Evolutionary conservation across 257 asterid species (phyloP).

Genomic region (Schizonepeta tenuifolia): DNA sequence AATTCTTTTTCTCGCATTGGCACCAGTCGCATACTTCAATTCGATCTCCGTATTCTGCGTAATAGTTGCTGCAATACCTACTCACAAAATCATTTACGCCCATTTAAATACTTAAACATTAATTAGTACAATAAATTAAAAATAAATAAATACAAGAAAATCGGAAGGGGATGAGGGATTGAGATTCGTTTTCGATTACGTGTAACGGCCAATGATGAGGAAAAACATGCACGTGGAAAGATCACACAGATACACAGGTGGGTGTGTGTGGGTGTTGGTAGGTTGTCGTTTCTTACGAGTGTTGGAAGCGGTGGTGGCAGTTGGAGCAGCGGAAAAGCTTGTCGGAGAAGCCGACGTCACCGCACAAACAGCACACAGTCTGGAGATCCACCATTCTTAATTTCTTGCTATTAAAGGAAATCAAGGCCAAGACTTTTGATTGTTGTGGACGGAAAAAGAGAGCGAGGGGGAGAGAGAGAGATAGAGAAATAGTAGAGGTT

Average conservation of each 20-base stretch:
- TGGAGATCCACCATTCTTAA: constrained; percentile 52
- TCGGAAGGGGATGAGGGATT: not conserved
- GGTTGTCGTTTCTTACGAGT: constrained; percentile 52
- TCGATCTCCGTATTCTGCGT: constrained; percentile 33
- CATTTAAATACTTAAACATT: not conserved
- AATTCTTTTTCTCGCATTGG: constrained; percentile 37
- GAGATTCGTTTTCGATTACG: not conserved
- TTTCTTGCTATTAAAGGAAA: no score
- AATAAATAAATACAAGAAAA: not conserved
- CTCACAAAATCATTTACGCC: not conserved
- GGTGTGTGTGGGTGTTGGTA: not conserved
- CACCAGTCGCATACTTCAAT: constrained; percentile 55
- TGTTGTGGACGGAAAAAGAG: no score
- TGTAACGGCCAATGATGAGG: not conserved
- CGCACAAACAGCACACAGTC: constrained; percentile 74
- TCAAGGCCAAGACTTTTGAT: no score
- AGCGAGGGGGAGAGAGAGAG: not conserved
- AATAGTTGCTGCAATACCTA: constrained; percentile 57
- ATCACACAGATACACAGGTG: not conserved
- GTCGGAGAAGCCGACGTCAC: constrained; percentile 86
- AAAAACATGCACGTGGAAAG: not conserved
- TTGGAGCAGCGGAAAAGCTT: constrained; percentile 82
- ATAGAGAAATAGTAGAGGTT: not conserved
- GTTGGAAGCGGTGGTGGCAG: constrained; percentile 82
- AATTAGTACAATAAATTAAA: not conserved